phyloP scores from a whole-genome alignment of 2,329 filamentous ascomycete genomes.

The Fusarium xyrophilum region DNA sequence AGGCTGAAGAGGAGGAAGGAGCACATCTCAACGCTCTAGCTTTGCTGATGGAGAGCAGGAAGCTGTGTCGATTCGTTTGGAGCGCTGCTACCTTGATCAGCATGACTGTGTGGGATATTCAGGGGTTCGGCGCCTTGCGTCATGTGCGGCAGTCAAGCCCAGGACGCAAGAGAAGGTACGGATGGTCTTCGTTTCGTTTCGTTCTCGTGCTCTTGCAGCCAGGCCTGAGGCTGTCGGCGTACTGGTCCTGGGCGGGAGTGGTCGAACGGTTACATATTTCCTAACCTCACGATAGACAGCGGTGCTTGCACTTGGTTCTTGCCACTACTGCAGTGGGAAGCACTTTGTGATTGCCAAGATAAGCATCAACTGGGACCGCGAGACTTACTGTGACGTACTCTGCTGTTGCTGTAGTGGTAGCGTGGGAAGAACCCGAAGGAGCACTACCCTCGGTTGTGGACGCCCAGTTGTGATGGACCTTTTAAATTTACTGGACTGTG shows the following conservation, averaged over 20 bases:
- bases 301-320: not conserved
- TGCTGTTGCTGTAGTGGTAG: not conserved
- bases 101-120: not conserved
- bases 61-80: not conserved
- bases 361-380: not conserved
- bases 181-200: not conserved
- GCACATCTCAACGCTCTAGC: too few species aligned
- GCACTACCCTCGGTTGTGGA: not conserved
- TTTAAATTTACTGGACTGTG: not conserved
- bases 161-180: not conserved
- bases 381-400: not conserved
- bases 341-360: not conserved
- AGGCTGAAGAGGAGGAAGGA: not conserved
- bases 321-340: not conserved
- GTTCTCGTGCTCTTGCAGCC: not conserved
- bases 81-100: not conserved
- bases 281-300: not conserved
- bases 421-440: too few species aligned
- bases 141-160: not conserved
- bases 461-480: not conserved
- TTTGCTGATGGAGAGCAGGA: not conserved
- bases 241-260: not conserved
- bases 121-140: not conserved
- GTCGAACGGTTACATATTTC: not conserved
- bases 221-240: not conserved